Percentiles rank a stretch among this genome's conserved stretches.
These are phyloP conservation scores for Colletotrichum horii DNA, from an alignment of 2,329 filamentous ascomycete genomes.

Conservation along the genomic window DNA sequence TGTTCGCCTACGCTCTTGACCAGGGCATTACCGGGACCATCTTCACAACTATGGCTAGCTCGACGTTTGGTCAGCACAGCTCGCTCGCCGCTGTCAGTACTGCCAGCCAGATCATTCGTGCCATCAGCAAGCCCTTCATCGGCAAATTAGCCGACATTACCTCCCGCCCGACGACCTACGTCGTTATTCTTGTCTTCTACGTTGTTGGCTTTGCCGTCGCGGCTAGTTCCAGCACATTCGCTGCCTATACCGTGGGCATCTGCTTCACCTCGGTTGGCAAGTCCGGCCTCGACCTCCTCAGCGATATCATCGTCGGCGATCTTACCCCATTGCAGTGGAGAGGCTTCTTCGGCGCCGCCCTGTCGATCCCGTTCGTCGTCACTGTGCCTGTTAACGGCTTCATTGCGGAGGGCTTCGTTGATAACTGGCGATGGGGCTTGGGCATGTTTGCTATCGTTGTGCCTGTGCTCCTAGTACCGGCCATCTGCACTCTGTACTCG, in stretches of 20 bases:
- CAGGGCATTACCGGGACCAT: constrained; percentile 38
- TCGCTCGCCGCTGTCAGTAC: constrained; percentile 35
- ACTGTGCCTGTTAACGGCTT: constrained; percentile 46
- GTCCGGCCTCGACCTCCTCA: constrained; percentile 39
- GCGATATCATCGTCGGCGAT: constrained; percentile 41
- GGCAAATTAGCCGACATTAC: constrained; percentile 43
- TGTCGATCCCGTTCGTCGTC: constrained; percentile 36
- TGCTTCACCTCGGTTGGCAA: constrained; percentile 42
- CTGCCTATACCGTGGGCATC: constrained; percentile 38
- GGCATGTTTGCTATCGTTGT: constrained; percentile 68
- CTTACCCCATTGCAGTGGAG: constrained; percentile 41
- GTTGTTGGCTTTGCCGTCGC: constrained; percentile 37
- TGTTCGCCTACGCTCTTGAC: constrained; percentile 45
- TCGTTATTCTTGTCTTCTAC: constrained; percentile 43
- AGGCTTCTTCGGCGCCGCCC: constrained; percentile 36
- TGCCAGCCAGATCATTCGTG: constrained; percentile 39
- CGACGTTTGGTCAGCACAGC: constrained; percentile 37
- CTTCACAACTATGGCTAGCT: constrained; percentile 38
- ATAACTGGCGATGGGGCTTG: constrained; percentile 66
- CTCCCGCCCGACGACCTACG: constrained; percentile 42
- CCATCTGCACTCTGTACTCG: constrained; percentile 58
- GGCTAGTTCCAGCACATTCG: constrained; percentile 34
- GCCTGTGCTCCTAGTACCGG: constrained; percentile 60
- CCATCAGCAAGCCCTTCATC: constrained; percentile 43
- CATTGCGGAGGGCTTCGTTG: constrained; percentile 42